Evolutionary conservation across 257 asterid genomes (phyloP), one percentile per base, ranked within the genome.

Genomic region (Eucommia ulmoides): DNA sequence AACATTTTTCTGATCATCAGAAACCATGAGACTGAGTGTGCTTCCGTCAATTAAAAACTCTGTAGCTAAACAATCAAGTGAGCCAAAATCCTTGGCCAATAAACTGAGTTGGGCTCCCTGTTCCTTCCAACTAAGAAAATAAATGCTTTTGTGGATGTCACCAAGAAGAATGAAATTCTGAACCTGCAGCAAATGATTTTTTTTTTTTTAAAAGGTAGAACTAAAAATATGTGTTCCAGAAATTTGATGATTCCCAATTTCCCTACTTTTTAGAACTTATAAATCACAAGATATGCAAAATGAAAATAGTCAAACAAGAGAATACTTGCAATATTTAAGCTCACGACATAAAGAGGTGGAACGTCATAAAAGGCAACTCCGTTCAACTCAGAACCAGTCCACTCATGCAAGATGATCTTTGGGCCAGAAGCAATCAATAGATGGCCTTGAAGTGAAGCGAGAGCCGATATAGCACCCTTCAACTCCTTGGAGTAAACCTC

Each of bases 381-480:
- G 65, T 73, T 83, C 70, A 89, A 65, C 50, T 89, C 98, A 8
- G 94, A 79, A 44, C 98, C 96, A 24, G 94, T 89, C 98, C 98
- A 89, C 69, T 82, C 75, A 71, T 89, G 96, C 62, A 85, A 69
- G 56, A 76, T 80, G 63, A 89, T 80, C 77, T 85, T 89, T 61
- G 98, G 96, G 66, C 96, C 98, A 41, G 96, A 80, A 54, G 94
- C 94, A 62, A 89, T 72, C 71, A 89, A 73, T 72, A 89, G 60
- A 79, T 89, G 85, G 56, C 96, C 96, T 68, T 85, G 96, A 54
- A 89, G 96, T 53, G 98, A 78, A 26, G 98, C 94, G 26, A 89
- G 66, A 66, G 98, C 98, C 58, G 98, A 86, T 72, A 89, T 89
- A 67, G 98, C 96, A 69, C 98, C 98, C 77, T 89, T 89, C 70